These are phyloP conservation scores for Miamiensis avidus DNA, from an alignment of 169 alveolate genomes.

Conservation along the genomic window DNA sequence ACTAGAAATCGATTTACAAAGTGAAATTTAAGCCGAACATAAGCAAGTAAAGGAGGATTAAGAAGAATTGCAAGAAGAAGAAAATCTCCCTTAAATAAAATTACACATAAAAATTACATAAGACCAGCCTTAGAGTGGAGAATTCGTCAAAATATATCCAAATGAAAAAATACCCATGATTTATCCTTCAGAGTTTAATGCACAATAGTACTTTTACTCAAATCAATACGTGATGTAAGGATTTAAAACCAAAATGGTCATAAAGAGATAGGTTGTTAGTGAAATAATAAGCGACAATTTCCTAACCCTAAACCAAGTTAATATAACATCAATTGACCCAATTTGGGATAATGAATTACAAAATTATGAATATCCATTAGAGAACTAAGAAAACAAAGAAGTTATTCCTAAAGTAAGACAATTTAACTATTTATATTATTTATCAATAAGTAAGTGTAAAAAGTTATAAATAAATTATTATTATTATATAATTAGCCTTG, in stretches of 20 bases:
- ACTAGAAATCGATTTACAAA: background rate
- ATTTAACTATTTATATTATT: no score
- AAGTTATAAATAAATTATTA: no score
- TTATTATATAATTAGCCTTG: background rate
- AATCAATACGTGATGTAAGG: background rate
- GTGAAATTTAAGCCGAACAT: background rate
- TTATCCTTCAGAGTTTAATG: background rate
- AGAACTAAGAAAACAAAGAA: background rate
- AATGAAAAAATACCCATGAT: background rate
- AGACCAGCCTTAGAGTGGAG: background rate
- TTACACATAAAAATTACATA: background rate
- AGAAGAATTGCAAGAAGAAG: background rate
- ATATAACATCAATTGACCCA: background rate
- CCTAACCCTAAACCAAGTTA: background rate
- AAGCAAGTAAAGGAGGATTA: background rate
- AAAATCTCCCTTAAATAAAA: background rate
- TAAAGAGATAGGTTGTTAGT: background rate
- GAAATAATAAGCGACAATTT: background rate
- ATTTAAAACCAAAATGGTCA: background rate
- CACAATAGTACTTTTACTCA: background rate
- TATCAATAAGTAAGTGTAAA: no score
- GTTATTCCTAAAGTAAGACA: background rate
- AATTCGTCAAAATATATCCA: no score
- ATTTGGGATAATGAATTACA: background rate
- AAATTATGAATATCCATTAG: background rate